These are phyloP conservation scores for Aureobasidium pullulans DNA, from an alignment of 2,329 filamentous ascomycete species.

Conservation along the genomic window DNA sequence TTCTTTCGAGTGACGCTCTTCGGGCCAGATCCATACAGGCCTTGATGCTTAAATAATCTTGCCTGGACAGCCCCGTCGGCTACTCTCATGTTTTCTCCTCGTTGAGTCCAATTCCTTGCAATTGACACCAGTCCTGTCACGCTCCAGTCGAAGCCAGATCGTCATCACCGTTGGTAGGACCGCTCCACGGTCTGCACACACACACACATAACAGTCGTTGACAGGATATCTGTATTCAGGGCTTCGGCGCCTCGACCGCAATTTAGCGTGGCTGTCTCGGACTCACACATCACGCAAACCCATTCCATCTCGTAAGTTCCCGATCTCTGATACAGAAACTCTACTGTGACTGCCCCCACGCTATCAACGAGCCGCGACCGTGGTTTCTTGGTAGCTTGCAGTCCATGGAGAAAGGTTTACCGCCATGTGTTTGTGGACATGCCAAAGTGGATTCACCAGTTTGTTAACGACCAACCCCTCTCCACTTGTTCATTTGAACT, in stretches of 20 bases:
- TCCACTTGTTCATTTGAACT: constrained; percentile 6
- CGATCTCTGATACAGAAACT: neutral
- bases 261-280: neutral
- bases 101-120: neutral
- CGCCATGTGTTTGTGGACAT: neutral
- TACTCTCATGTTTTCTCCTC: no score
- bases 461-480: neutral
- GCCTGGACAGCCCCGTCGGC: neutral
- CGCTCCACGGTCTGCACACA: neutral
- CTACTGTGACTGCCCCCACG: neutral
- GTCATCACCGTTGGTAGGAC: neutral
- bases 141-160: neutral
- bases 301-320: neutral
- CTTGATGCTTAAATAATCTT: neutral
- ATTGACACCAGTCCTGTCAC: neutral
- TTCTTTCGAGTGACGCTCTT: neutral
- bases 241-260: neutral
- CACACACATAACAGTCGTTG: neutral
- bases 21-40: neutral
- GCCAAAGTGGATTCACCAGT: neutral
- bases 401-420: neutral
- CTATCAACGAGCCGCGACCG: neutral
- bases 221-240: neutral
- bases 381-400: neutral
- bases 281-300: neutral